phyloP scores from a whole-genome alignment of 148 eudicot genomes.

The Vaccinium myrtillus region DNA sequence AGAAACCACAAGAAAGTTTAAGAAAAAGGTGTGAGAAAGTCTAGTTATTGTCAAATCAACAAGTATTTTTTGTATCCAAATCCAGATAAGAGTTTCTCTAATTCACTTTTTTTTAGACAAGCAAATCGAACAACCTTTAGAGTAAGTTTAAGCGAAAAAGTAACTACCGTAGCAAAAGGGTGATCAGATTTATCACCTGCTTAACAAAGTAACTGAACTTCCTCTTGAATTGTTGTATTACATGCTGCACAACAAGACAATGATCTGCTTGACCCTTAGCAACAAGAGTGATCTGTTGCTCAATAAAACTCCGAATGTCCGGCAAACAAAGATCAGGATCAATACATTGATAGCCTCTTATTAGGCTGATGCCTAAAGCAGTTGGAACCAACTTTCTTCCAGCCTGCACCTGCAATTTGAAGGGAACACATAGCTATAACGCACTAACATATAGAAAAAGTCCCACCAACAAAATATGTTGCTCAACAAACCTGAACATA shows the following conservation, averaged over 20 bases:
- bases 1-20: neutral
- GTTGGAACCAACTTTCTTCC: slow-evolving; percentile 92
- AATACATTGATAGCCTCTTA: slow-evolving; percentile 89
- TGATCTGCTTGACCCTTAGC: slow-evolving; percentile 94
- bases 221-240: slow-evolving; percentile 74
- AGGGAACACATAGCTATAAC: neutral
- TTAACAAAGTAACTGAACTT: slow-evolving; percentile 78
- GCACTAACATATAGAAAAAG: neutral
- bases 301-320: slow-evolving; percentile 90
- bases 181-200: slow-evolving; percentile 55
- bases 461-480: neutral
- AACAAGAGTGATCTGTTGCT: slow-evolving; percentile 85
- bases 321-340: slow-evolving; percentile 98
- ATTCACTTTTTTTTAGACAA: neutral
- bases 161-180: neutral
- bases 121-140: neutral
- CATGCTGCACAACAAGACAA: slow-evolving; percentile 80
- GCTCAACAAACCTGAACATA: slow-evolving; percentile 74
- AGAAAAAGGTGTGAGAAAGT: neutral
- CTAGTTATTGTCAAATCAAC: neutral
- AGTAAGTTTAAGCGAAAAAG: neutral
- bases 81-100: neutral
- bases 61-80: neutral
- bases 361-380: slow-evolving; percentile 78
- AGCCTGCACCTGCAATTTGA: slow-evolving; percentile 70